A percentile compares a stretch with the other conserved stretches of the same genome.
Conservation (phyloP, 2,329 filamentous ascomycete genomes). For the Parastagonospora nodorum region DNA sequence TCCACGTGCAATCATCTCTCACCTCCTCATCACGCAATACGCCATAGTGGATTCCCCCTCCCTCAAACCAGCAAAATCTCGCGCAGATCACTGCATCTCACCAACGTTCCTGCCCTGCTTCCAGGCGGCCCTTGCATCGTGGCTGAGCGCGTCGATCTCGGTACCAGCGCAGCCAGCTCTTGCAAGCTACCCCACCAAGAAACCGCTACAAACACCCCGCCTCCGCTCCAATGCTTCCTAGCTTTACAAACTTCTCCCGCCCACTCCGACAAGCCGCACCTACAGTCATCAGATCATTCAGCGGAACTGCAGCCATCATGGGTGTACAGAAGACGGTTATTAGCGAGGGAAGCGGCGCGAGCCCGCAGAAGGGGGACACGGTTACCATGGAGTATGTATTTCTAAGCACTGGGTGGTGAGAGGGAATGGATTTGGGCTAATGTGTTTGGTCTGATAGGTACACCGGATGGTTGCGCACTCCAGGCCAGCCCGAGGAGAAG, state of each 20-base stretch:
- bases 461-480: slow-evolving; percentile 36
- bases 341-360: slow-evolving; percentile 34
- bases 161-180: neutral
- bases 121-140: neutral
- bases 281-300: slow-evolving; percentile 14
- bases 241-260: slow-evolving; percentile 16
- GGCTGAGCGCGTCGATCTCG: slow-evolving; percentile 3
- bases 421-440: neutral
- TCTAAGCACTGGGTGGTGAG: neutral
- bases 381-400: slow-evolving; percentile 31
- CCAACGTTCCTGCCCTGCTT: slow-evolving; percentile 4
- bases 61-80: slow-evolving; percentile 8
- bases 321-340: slow-evolving; percentile 37
- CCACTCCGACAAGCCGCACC: slow-evolving; percentile 7
- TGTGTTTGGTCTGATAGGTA: slow-evolving; percentile 12
- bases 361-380: slow-evolving; percentile 32
- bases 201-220: slow-evolving; percentile 7
- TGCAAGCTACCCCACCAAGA: slow-evolving; percentile 6
- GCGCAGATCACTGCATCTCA: slow-evolving; percentile 12
- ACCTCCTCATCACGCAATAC: slow-evolving; percentile 16
- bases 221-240: slow-evolving; percentile 8
- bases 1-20: too few species aligned
- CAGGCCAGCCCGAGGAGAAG: slow-evolving; percentile 28
- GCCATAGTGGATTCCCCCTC: neutral
- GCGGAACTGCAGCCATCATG: slow-evolving; percentile 27